phyloP scores from a whole-genome alignment of 352 stramenopile genomes.

The Phytophthora pisi region DNA sequence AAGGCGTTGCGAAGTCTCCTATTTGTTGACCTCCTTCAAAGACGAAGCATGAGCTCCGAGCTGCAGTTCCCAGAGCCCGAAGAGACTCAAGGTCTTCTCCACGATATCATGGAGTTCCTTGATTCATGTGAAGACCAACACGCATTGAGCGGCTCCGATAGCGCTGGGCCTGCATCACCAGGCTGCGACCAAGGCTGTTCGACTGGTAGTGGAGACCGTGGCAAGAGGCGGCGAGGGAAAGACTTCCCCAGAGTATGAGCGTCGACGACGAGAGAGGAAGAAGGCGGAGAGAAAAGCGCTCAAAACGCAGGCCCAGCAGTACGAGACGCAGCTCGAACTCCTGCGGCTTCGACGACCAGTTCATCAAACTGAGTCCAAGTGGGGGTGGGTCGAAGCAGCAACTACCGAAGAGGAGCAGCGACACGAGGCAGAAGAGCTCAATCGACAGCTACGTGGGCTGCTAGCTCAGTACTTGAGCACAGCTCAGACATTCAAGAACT shows the following conservation, averaged over 20 bases:
- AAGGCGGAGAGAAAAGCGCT: constrained; percentile 11
- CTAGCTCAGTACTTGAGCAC: constrained; percentile 10
- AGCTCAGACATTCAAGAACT: background rate
- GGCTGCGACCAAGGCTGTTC: background rate
- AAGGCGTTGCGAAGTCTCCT: too few species aligned
- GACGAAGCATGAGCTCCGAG: constrained; percentile 3
- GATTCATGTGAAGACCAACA: constrained; percentile 4
- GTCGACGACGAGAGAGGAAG: constrained; percentile 10
- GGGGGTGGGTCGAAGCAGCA: constrained; percentile 12
- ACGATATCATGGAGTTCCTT: constrained; percentile 13
- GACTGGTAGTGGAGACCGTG: constrained; percentile 1
- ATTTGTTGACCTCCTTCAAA: background rate
- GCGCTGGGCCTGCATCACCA: background rate
- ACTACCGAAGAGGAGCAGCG: constrained; percentile 22
- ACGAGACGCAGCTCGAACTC: constrained; percentile 13
- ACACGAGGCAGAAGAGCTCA: constrained; percentile 18
- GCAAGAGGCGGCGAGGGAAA: background rate
- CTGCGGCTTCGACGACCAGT: background rate
- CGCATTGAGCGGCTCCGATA: background rate
- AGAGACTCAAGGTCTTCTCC: constrained; percentile 3
- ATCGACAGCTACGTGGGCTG: constrained; percentile 14
- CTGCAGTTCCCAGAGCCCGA: background rate
- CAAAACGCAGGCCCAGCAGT: constrained; percentile 3
- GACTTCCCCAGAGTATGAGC: constrained; percentile 8
- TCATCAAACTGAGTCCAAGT: constrained; percentile 3